Percentiles rank a stretch among this genome's conserved stretches.
Conservation (phyloP, 208 protist genomes). For the Crithidia expoeki region DNA sequence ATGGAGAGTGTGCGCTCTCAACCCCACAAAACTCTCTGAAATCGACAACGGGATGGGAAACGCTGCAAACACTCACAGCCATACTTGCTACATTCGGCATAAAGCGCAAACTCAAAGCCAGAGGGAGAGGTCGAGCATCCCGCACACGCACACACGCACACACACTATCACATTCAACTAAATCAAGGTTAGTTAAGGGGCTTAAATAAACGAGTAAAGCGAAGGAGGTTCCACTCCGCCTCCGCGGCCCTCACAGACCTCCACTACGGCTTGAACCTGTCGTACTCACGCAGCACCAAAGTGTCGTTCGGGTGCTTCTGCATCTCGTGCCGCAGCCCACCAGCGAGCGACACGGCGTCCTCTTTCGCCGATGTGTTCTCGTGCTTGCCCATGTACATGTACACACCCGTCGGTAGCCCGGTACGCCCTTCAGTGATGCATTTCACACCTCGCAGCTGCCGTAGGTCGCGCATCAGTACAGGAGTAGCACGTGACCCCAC, state of each 20-base stretch:
- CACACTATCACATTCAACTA: too few relatives aligned
- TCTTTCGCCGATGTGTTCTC: slow-evolving; percentile 56
- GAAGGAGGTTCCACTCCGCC: background rate
- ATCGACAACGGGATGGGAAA: too few relatives aligned
- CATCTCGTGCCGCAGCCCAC: slow-evolving; percentile 69
- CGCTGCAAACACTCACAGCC: too few relatives aligned
- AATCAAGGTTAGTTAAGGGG: background rate
- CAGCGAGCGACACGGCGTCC: slow-evolving; percentile 53
- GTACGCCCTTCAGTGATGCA: slow-evolving; percentile 49
- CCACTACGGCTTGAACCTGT: slow-evolving; percentile 55
- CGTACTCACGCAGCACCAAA: slow-evolving; percentile 39
- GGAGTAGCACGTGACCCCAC: slow-evolving; percentile 56
- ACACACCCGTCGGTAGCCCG: slow-evolving; percentile 80
- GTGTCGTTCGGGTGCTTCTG: slow-evolving; percentile 73
- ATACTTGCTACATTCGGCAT: too few relatives aligned
- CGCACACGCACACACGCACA: too few relatives aligned
- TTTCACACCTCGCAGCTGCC: slow-evolving; percentile 86
- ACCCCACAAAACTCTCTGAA: too few relatives aligned
- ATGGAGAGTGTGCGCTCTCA: too few relatives aligned
- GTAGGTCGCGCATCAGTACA: slow-evolving; percentile 83
- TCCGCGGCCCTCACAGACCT: slow-evolving; percentile 15
- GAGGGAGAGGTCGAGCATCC: too few relatives aligned
- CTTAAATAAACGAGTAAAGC: background rate
- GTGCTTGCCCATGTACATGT: slow-evolving; percentile 78
- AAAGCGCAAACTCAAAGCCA: too few relatives aligned